phyloP scores from a whole-genome alignment of 2,329 filamentous ascomycete species.

The Cladophialophora immunda region DNA sequence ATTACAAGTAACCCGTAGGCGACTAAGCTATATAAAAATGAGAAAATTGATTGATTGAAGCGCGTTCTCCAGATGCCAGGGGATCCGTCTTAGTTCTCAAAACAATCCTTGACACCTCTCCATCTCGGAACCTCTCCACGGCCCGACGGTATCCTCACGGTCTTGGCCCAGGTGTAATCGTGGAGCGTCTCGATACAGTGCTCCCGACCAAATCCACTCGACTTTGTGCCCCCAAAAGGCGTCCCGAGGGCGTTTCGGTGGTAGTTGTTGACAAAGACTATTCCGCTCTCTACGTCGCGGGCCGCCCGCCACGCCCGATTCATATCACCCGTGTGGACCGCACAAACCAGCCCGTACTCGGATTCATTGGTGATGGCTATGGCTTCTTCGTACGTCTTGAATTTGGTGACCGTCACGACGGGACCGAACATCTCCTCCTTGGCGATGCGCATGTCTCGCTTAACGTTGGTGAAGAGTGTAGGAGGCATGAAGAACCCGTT shows the following conservation, averaged over 20 bases:
- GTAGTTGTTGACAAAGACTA: constrained; percentile 67
- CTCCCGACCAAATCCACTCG: constrained; percentile 80
- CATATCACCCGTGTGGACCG: constrained; percentile 65
- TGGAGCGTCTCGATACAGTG: constrained; percentile 61
- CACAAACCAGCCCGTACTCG: constrained; percentile 63
- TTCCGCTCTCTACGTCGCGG: constrained; percentile 63
- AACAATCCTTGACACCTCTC: not conserved
- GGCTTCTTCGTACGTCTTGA: constrained; percentile 68
- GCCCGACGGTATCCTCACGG: constrained; percentile 48
- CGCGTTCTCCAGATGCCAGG: no score
- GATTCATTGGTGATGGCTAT: constrained; percentile 63
- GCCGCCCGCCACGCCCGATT: constrained; percentile 61
- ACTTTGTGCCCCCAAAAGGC: constrained; percentile 79
- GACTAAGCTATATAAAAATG: no score
- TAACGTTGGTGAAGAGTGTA: constrained; percentile 66
- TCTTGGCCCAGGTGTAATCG: constrained; percentile 71
- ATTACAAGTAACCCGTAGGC: no score
- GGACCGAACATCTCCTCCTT: constrained; percentile 70
- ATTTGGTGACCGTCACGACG: constrained; percentile 69
- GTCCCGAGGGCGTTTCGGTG: constrained; percentile 21
- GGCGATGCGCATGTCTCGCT: constrained; percentile 64
- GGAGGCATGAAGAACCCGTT: constrained; percentile 66
- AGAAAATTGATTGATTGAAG: no score
- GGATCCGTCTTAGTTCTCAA: no score
- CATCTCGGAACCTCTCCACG: constrained; percentile 1